A percentile compares a stretch with the other conserved stretches of the same genome.
phyloP scores from a whole-genome alignment of 306 rosid species.

The Phaseolus lunatus region DNA sequence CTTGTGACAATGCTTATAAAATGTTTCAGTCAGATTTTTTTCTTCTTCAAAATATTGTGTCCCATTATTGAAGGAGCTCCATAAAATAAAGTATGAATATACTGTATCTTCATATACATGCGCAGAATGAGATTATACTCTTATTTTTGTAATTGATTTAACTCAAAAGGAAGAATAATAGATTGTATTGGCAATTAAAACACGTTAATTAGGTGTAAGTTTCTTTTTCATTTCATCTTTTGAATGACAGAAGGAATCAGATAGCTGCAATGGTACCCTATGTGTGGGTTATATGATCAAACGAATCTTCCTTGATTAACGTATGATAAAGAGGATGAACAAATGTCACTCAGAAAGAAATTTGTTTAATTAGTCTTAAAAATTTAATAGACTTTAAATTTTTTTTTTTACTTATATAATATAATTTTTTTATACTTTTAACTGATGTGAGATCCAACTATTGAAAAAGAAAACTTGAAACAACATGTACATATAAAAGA shows the following conservation, averaged over 20 bases:
- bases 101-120: constrained; percentile 40
- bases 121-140: constrained; percentile 35
- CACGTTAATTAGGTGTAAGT: constrained; percentile 32
- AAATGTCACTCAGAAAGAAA: background rate
- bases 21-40: constrained; percentile 8
- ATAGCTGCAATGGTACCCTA: constrained; percentile 4
- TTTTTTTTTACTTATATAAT: too few relatives aligned
- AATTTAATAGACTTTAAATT: too few relatives aligned
- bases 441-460: too few relatives aligned
- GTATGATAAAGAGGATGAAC: background rate
- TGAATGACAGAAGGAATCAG: constrained; percentile 4
- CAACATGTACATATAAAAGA: too few relatives aligned
- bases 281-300: constrained; percentile 16
- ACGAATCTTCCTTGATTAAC: constrained; percentile 9
- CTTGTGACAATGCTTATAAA: background rate
- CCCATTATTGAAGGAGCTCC: background rate
- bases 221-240: background rate
- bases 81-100: constrained; percentile 19
- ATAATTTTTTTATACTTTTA: too few relatives aligned
- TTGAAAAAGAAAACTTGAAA: too few relatives aligned
- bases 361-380: background rate
- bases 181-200: constrained; percentile 6
- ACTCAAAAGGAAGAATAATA: background rate
- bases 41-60: background rate
- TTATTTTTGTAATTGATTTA: constrained; percentile 21